A percentile compares a stretch with the other conserved stretches of the same genome.
Conservation (phyloP, 148 eudicot species). For the Amaranthus palmeri region DNA sequence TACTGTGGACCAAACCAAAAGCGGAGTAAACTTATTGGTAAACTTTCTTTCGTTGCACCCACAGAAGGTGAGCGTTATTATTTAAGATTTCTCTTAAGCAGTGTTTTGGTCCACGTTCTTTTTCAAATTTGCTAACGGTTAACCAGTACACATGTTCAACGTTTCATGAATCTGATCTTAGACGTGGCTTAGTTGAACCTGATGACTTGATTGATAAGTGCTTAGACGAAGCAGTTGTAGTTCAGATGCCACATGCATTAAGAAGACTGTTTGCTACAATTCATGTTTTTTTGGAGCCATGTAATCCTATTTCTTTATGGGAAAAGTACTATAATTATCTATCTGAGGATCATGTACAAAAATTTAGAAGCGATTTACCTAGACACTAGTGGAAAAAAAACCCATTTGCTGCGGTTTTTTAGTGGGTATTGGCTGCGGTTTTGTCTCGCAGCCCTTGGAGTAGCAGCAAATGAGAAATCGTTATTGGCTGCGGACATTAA, state of each 20-base stretch:
- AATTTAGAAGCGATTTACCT: fast-evolving
- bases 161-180: neutral
- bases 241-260: neutral
- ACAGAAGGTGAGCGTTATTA: neutral
- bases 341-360: neutral
- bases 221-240: neutral
- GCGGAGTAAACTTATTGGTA: too few species aligned
- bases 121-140: neutral
- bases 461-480: too few species aligned
- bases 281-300: neutral
- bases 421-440: too few species aligned
- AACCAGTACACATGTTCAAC: neutral
- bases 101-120: neutral
- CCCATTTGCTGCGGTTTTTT: too few species aligned
- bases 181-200: neutral
- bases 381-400: too few species aligned
- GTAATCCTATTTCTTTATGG: neutral
- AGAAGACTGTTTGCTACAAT: neutral
- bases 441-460: too few species aligned
- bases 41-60: neutral
- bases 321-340: neutral
- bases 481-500: too few species aligned
- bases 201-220: neutral
- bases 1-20: too few species aligned
- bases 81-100: neutral